Base-by-base conservation (phyloP, 108 stramenopile genomes). In the Asterionellopsis glacialis region DNA sequence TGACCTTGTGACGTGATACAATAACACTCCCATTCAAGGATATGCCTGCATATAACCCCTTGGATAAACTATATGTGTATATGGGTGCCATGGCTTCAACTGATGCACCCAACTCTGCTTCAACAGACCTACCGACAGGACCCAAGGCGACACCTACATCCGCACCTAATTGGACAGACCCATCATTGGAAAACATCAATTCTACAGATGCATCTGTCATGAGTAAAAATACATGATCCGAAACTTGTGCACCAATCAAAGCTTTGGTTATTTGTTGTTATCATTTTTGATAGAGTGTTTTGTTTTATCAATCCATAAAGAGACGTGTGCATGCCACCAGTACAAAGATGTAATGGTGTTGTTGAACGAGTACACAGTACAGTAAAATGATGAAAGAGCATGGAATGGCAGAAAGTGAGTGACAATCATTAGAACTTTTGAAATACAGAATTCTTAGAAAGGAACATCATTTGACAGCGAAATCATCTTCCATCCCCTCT, bases 81-180 rank as follows among this genome's bases (percentile, higher is more conserved):
- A 96, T 94, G 10, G 91, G 91, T 9, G 93, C 91, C 41, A 93
- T 66, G 61, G 68, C 72, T 16, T 60, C 61, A 11, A 68, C 53
- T 19, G 77, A 80, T 14, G 83, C 87, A 11, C 81, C 89, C 11
- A 96, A 68, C 56, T 96, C 90, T 10, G 86, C 96, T 59, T 92
- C 94, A 11, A 90, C 73, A 5, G 86, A 79, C 15, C 98, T 76
- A 13, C 98, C 98, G 12, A 99, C 27, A 11, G 97, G 97, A 11
- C 97, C 98, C 13, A 97, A 59, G 0, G 96, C 95, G 39, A 97
- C 87, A n/a, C 89, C 89, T 19, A 97, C 69, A 58, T 97, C 96
- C 14, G 90, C 95, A 21, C 98, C 98, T n/a, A 98, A 66, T 52
- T 97, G 93, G 24, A 98, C 61, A 11, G 79, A 80, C 6, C 82